A percentile compares a stretch with the other conserved stretches of the same genome.
Evolutionary conservation across 2,329 filamentous ascomycete genomes (phyloP).

Genomic region (Cladosporium sp.): DNA sequence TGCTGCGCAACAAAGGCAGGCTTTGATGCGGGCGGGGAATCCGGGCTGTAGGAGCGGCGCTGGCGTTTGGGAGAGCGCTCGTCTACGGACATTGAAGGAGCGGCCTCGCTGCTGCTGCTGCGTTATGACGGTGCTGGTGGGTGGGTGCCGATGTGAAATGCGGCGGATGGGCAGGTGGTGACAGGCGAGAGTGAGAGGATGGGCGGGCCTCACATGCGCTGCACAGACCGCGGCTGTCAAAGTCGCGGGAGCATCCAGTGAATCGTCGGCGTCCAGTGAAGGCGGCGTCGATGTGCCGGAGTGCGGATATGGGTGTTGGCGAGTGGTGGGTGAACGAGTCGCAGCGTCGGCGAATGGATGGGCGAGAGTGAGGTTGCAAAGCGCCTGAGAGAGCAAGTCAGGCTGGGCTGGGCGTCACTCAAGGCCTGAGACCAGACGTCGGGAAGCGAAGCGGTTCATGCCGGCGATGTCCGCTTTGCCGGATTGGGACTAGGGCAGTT

Average conservation of each 20-base stretch:
- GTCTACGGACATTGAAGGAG: slow-evolving; percentile 27
- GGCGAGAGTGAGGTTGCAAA: neutral
- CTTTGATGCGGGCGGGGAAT: slow-evolving; percentile 40
- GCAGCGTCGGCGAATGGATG: neutral
- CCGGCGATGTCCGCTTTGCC: neutral
- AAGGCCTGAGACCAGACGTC: neutral
- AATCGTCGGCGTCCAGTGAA: slow-evolving; percentile 12
- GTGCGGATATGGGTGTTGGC: neutral
- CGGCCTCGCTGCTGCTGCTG: neutral
- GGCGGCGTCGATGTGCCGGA: slow-evolving; percentile 10
- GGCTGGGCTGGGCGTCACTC: slow-evolving; percentile 4
- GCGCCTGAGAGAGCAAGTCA: neutral
- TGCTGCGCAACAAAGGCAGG: slow-evolving; percentile 28
- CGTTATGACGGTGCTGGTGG: neutral
- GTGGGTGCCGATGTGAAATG: neutral
- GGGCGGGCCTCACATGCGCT: slow-evolving; percentile 12
- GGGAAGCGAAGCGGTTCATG: neutral
- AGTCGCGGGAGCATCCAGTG: slow-evolving; percentile 4
- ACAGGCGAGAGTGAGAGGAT: neutral
- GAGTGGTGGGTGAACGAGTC: neutral
- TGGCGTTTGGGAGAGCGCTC: slow-evolving; percentile 34
- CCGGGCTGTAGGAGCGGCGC: slow-evolving; percentile 41
- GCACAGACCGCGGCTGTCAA: neutral
- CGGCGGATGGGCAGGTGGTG: slow-evolving; percentile 4
- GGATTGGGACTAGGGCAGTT: neutral